Evolutionary conservation across 352 stramenopile genomes (phyloP), one percentile per base, ranked within the genome.

Genomic region (Thraustotheca clavata): DNA sequence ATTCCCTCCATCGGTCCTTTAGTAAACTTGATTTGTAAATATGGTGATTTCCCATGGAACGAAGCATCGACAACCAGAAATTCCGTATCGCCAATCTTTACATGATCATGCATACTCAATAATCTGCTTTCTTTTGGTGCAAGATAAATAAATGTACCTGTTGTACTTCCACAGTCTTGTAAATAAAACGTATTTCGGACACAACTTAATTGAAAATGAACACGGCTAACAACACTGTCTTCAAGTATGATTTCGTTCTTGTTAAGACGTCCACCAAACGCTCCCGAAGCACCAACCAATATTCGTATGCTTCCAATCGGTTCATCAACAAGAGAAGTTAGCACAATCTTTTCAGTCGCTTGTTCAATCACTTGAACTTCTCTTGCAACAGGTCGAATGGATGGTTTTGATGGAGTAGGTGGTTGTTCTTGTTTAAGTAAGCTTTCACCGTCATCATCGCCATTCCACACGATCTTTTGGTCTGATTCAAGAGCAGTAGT

Each of bases 201-300:
- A 65, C 89, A 94, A 49, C 76, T 72, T 60, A 94, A 86, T 57
- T 78, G 73, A 63, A 94, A 94, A 49, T 94, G 84, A 49, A 79
- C 82, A 4, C 84, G 82, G 31, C 80, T 91, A 67, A 94, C 84
- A 69, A 84, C 89, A 65, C 79, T 79, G 49, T 94, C 84, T 68
- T 94, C 78, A 35, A 87, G 84, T 54, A 94, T 86, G 68, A 94
- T 91, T 60, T 91, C 80, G 66, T 91, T 94, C 71, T 73, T 88
- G 32, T 81, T 70, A 60, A 91, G 80, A 16, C 84, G 84, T 32
- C 84, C 84, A 34, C 84, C 84, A 7, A 63, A 67, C 6, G 82
- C 84, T 7, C 82, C 80, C 4, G 31, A 2, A 7, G 57, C 41
- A 9, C 57, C 57, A 5, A 65, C 57, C 3, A 65, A 33, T 24